These are phyloP conservation scores for Aspergillus asperescens DNA, from an alignment of 495 filamentous ascomycete genomes.

Conservation along the genomic window DNA sequence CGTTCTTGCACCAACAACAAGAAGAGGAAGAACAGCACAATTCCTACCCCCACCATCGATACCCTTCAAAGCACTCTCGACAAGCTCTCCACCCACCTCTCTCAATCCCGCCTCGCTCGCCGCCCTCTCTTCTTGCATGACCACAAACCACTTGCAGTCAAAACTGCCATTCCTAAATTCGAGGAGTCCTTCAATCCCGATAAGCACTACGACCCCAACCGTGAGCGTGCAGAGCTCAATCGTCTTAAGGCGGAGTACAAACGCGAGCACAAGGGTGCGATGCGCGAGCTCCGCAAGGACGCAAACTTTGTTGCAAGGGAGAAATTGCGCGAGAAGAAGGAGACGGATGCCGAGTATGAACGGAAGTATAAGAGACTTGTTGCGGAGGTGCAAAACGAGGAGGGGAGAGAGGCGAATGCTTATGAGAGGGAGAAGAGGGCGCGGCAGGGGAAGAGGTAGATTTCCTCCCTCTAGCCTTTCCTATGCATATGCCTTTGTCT, in stretches of 20 bases:
- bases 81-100: conserved; percentile 45
- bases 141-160: conserved; percentile 84
- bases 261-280: conserved; percentile 88
- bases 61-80: conserved; percentile 33
- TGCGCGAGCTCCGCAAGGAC: conserved; percentile 92
- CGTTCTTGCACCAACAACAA: conserved; percentile 45
- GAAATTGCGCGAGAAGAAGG: conserved; percentile 85
- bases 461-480: conserved; percentile 3
- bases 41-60: conserved; percentile 38
- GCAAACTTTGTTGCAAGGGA: conserved; percentile 86
- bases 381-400: conserved; percentile 91
- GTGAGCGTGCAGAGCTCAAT: conserved; percentile 72
- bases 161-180: conserved; percentile 87
- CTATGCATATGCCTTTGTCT: background rate
- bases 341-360: conserved; percentile 83
- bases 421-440: conserved; percentile 81
- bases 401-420: conserved; percentile 76
- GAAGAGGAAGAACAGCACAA: background rate
- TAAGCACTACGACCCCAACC: conserved; percentile 92
- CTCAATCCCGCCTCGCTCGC: conserved; percentile 53
- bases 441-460: conserved; percentile 54
- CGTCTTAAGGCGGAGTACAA: conserved; percentile 87
- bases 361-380: conserved; percentile 88
- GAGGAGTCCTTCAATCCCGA: conserved; percentile 91
- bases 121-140: conserved; percentile 82